Percentiles rank a stretch among this genome's conserved stretches.
These are phyloP conservation scores for Boletus bicolor DNA, from an alignment of 768 basidiomycete species.

Conservation along the genomic window DNA sequence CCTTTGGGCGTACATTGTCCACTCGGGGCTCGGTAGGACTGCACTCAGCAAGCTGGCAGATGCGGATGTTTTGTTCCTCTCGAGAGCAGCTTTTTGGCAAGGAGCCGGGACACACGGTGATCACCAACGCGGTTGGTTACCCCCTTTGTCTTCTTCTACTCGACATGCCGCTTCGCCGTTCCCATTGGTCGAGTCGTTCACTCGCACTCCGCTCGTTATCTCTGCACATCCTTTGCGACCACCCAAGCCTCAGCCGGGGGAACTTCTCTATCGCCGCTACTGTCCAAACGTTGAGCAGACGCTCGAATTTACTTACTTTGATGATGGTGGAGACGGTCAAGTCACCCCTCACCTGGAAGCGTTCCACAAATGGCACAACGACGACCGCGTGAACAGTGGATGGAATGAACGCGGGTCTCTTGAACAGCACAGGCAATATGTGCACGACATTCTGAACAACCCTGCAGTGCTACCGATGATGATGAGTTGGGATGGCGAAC, in stretches of 20 bases:
- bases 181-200: slow-evolving; percentile 40
- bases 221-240: slow-evolving; percentile 52
- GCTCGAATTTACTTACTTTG: slow-evolving; percentile 30
- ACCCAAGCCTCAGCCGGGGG: slow-evolving; percentile 41
- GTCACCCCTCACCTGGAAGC: slow-evolving; percentile 37
- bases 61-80: slow-evolving; percentile 36
- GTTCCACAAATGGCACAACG: slow-evolving; percentile 50
- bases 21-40: slow-evolving; percentile 34
- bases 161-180: slow-evolving; percentile 27
- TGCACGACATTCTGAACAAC: slow-evolving; percentile 35
- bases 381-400: slow-evolving; percentile 41
- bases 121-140: slow-evolving; percentile 34
- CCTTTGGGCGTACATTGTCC: slow-evolving; percentile 36
- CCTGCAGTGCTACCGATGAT: slow-evolving; percentile 40
- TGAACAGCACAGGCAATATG: slow-evolving; percentile 42
- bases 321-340: slow-evolving; percentile 16
- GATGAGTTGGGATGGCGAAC: slow-evolving; percentile 45
- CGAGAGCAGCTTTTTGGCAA: slow-evolving; percentile 47
- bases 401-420: slow-evolving; percentile 47
- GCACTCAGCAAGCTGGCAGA: slow-evolving; percentile 4
- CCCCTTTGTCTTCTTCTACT: slow-evolving; percentile 29
- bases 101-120: slow-evolving; percentile 40
- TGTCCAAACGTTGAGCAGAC: slow-evolving; percentile 33
- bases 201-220: slow-evolving; percentile 44
- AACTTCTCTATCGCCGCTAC: slow-evolving; percentile 38